These are phyloP conservation scores for Myxozyma geophila DNA, from an alignment of 805 yeast genomes.

Conservation along the genomic window DNA sequence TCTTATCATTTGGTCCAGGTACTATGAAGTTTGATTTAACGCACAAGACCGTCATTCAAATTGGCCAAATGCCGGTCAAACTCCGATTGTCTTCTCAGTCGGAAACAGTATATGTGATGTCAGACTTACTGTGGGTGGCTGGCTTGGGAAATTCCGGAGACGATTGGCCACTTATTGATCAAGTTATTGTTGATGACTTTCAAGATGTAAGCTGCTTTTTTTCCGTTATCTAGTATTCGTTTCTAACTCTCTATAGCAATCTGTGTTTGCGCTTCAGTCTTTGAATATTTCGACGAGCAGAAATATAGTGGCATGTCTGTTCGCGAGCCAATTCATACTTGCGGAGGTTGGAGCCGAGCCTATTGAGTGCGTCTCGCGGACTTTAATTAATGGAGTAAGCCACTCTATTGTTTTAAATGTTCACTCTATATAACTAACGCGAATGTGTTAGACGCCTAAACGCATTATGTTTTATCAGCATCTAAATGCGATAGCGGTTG, in stretches of 20 bases:
- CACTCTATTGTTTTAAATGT: neutral
- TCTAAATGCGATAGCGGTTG: conserved; percentile 22
- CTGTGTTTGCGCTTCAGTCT: conserved; percentile 3
- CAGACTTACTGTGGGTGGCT: conserved; percentile 23
- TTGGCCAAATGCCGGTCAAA: conserved; percentile 25
- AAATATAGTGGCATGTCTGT: neutral
- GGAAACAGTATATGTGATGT: conserved; percentile 15
- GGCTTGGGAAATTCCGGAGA: neutral
- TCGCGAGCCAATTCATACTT: conserved; percentile 10
- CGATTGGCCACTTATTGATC: conserved; percentile 14
- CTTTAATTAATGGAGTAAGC: conserved; percentile 1
- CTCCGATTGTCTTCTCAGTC: conserved; percentile 8
- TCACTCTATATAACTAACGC: neutral
- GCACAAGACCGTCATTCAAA: conserved; percentile 1
- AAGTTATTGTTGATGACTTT: conserved; percentile 17
- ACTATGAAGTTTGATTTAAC: neutral
- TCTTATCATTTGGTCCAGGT: neutral
- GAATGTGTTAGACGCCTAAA: conserved; percentile 10
- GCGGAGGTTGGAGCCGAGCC: conserved; percentile 16
- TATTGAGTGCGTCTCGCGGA: conserved; percentile 15
- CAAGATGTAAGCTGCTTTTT: conserved; percentile 7
- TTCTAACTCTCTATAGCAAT: neutral
- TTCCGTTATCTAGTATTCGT: neutral
- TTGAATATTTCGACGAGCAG: neutral
- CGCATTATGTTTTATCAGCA: conserved; percentile 17